Evolutionary conservation across 805 yeast species (phyloP).

Genomic region (Wickerhamiella siamensis): DNA sequence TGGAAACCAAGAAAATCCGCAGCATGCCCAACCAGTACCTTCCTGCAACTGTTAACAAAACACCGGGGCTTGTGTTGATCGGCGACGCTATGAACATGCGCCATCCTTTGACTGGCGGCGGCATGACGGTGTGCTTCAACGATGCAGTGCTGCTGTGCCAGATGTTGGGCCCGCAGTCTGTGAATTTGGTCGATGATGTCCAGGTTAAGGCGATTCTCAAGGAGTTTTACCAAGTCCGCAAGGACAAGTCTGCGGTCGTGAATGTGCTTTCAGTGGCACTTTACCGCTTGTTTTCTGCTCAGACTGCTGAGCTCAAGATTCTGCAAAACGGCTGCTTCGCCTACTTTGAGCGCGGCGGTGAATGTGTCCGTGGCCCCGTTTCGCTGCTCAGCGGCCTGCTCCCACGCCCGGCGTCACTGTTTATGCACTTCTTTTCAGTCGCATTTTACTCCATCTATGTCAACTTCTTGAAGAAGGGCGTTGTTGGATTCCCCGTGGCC

Average conservation of each 20-base stretch:
- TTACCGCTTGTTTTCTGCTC: conserved; percentile 82
- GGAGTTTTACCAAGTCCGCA: conserved; percentile 66
- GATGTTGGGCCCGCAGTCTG: conserved; percentile 40
- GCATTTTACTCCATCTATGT: conserved; percentile 69
- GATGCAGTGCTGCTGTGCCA: conserved; percentile 62
- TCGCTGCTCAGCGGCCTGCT: conserved; percentile 69
- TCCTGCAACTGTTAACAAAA: conserved; percentile 54
- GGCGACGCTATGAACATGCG: conserved; percentile 97
- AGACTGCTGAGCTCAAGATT: conserved; percentile 43
- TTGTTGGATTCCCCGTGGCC: conserved; percentile 54
- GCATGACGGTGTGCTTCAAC: conserved; percentile 93
- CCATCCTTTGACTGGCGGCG: conserved; percentile 97
- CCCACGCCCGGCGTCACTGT: conserved; percentile 59
- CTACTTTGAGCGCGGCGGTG: conserved; percentile 77
- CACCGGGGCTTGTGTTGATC: conserved; percentile 63
- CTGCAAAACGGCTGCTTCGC: conserved; percentile 80
- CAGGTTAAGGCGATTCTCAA: conserved; percentile 41
- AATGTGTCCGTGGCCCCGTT: conserved; percentile 62
- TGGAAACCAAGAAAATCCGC: conserved; percentile 45
- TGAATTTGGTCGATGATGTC: conserved; percentile 45
- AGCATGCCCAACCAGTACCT: conserved; percentile 91
- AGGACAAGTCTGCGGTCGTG: conserved; percentile 65
- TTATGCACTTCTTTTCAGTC: conserved; percentile 79
- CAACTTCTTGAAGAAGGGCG: conserved; percentile 54
- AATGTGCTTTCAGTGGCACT: conserved; percentile 85